Conservation (phyloP, 208 protist genomes). For the Willaertia magna region DNA sequence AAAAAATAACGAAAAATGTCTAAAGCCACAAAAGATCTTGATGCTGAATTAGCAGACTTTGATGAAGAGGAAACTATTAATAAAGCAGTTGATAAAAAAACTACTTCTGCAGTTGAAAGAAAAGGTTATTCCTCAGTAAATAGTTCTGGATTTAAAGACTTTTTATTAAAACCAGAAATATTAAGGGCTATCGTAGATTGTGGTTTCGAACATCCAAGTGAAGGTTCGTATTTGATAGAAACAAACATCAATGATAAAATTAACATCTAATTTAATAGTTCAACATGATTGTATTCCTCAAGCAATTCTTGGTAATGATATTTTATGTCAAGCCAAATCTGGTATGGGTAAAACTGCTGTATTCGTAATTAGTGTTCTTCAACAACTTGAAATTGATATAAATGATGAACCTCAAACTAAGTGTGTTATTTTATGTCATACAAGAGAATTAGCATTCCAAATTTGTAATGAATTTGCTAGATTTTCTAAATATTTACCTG, state of each 20-base stretch:
- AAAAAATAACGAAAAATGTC: too few relatives aligned
- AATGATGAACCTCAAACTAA: conserved; percentile 5
- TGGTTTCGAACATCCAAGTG: conserved; percentile 11
- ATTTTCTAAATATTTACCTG: conserved; percentile 88
- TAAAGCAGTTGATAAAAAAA: background rate
- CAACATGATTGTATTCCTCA: conserved; percentile 97
- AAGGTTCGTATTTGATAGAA: background rate
- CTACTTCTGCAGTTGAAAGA: background rate
- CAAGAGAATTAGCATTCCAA: conserved; percentile 97
- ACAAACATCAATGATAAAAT: background rate
- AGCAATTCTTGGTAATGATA: conserved; percentile 90
- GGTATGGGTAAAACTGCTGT: conserved; percentile 99
- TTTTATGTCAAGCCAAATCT: conserved; percentile 98
- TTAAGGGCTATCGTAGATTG: conserved; percentile 80
- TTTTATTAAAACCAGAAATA: conserved; percentile 96
- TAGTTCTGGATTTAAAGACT: conserved; percentile 92
- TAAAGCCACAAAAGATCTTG: background rate
- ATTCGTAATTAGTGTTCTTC: conserved; percentile 94
- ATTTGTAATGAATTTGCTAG: conserved; percentile 94
- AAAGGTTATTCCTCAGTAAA: conserved; percentile 44
- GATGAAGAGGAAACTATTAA: background rate
- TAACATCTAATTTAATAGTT: too few relatives aligned
- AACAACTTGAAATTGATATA: conserved; percentile 85
- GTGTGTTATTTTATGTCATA: conserved; percentile 83
- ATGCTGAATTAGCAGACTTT: background rate